phyloP scores from a whole-genome alignment of 1,284 basidiomycete genomes.

The Sanghuangporus weigelae region DNA sequence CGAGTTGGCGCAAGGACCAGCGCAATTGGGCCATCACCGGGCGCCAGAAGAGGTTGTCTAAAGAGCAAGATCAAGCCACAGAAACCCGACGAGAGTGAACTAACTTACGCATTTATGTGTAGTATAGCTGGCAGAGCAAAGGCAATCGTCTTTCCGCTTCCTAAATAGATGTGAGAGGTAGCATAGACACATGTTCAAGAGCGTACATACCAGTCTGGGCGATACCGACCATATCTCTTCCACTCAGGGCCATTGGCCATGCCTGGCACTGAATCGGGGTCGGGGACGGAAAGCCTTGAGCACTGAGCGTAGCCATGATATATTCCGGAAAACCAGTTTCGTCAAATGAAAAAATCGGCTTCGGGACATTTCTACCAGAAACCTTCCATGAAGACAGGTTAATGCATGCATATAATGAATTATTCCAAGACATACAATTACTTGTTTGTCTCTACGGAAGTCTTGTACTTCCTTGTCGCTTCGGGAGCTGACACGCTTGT shows the following conservation, averaged over 20 bases:
- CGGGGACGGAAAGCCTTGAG: slow-evolving; percentile 86
- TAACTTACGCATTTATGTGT: slow-evolving; percentile 92
- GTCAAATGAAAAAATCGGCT: slow-evolving; percentile 89
- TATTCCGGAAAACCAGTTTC: slow-evolving; percentile 97
- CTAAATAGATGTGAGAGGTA: background rate
- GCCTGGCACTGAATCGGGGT: slow-evolving; percentile 98
- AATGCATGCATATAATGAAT: slow-evolving; percentile 2
- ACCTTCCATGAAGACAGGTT: slow-evolving; percentile 43
- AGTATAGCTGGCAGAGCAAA: slow-evolving; percentile 99
- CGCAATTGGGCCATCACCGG: slow-evolving; percentile 96
- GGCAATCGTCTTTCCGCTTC: slow-evolving; percentile 93
- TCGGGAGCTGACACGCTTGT: slow-evolving; percentile 77
- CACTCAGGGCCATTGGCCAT: slow-evolving; percentile 97
- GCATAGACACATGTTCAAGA: background rate
- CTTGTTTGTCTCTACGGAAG: slow-evolving; percentile 82
- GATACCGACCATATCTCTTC: slow-evolving; percentile 93
- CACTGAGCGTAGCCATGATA: slow-evolving; percentile 88
- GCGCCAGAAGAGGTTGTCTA: slow-evolving; percentile 87
- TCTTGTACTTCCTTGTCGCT: slow-evolving; percentile 85
- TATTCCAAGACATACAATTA: slow-evolving; percentile 52
- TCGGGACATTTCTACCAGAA: slow-evolving; percentile 84
- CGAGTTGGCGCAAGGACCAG: slow-evolving; percentile 96
- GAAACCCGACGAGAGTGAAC: background rate
- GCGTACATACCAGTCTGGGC: slow-evolving; percentile 76
- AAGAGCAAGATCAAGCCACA: slow-evolving; percentile 13